Conservation (phyloP, 371 early-diverging fungal genomes). For the Apophysomyces ossiformis region DNA sequence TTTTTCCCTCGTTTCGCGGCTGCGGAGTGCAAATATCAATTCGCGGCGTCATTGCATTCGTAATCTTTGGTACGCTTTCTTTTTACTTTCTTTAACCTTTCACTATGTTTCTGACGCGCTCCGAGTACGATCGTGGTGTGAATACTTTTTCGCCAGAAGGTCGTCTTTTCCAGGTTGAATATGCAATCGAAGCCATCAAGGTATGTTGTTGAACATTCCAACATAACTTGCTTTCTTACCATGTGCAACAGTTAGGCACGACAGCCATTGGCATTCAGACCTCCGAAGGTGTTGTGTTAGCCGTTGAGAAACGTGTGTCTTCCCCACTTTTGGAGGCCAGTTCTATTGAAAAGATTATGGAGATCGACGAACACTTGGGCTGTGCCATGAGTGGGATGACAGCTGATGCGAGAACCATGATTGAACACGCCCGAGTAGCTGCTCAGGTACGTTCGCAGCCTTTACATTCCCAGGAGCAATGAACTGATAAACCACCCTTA, state of each 20-base stretch:
- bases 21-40: too few relatives aligned
- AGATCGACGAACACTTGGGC: conserved; percentile 94
- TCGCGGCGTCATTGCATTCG: too few relatives aligned
- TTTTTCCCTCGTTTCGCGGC: too few relatives aligned
- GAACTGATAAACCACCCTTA: not conserved
- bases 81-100: not conserved
- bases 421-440: conserved; percentile 96
- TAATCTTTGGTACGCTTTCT: too few relatives aligned
- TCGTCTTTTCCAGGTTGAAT: conserved; percentile 98
- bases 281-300: conserved; percentile 90
- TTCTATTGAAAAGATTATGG: conserved; percentile 96
- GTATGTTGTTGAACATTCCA: conserved; percentile 45
- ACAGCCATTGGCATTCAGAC: conserved; percentile 98
- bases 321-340: conserved; percentile 90
- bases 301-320: conserved; percentile 96
- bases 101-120: conserved; percentile 76
- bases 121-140: conserved; percentile 98
- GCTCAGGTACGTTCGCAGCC: conserved; percentile 73
- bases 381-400: conserved; percentile 98
- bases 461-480: not conserved
- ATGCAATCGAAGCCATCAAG: conserved; percentile 99
- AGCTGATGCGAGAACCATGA: conserved; percentile 96
- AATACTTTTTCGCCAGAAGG: conserved; percentile 99
- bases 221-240: not conserved
- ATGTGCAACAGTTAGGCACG: conserved; percentile 80